Evolutionary conservation across 768 basidiomycete genomes (phyloP), one percentile per base, ranked within the genome.

Genomic region (Lactarius pseudohatsudake): DNA sequence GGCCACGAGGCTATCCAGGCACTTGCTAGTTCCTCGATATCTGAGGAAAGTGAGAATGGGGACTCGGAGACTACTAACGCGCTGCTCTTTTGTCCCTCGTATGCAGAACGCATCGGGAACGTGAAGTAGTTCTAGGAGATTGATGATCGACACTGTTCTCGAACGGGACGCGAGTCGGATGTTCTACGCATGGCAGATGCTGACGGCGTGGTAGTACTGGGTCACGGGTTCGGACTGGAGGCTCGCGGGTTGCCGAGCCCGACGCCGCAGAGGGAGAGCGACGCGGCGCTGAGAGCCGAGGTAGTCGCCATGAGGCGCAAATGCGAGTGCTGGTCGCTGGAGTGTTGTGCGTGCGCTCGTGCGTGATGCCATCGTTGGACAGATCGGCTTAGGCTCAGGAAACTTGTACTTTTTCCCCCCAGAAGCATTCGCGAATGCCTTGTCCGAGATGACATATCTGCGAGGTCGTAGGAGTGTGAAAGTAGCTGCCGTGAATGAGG

Each of bases 71-170:
- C 64, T 6, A 41, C 41, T 0, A 69, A 66, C 18, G 64, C 67
- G 13, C 1, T 28, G 26, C 26, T 2, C 62, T 62, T 45, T 4
- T 65, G 18, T 22, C 11, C 58, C 54, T 8, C 66, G 62, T 13
- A 50, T 57, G 40, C 66, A 60, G 61, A 69, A 68, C 61, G 68
- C 16, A 50, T 60, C 34, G 34, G 10, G 34, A 4, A 10, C 8
- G 89, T 91, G 34, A 91, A 93, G 75, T 98, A 95, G 94, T 98
- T 98, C 87, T 94, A 95, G 71, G 83, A 89, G 55, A 78, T 98
- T 41, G 96, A 98, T 77, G 95, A 99, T 78, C 84, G 94, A 69
- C 96, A 22, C 79, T 97, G 40, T 98, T 94, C 80, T 92, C 92
- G 57, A 95, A 95, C 73, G 92, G 91, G 18, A 94, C 93, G 93